Evolutionary conservation across 345 rosid species (phyloP), one percentile per base, ranked within the genome.

Genomic region (Euphorbia pulcherrima): DNA sequence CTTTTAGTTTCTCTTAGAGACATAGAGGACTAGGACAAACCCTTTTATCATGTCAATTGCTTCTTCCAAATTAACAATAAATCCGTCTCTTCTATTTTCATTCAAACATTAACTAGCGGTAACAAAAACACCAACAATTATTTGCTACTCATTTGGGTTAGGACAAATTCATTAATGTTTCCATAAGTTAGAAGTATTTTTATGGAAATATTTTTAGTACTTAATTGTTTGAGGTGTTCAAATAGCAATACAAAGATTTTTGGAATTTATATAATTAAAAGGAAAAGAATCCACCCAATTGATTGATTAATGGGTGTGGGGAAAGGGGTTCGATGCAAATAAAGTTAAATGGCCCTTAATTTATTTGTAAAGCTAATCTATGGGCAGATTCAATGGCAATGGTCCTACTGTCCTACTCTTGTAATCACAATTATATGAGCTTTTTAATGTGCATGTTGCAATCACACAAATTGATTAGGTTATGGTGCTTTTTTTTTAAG

Each of bases 91-190:
- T 41, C 23, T 64, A 16, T 65, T 2, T 33, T n/a, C 27, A 20
- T 60, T 30, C 68, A 33, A 68, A 63, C 76, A 72, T 68, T 20
- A 60, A 18, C 55, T 62, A 70, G 60, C 61, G 75, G 65, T 59
- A 6, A 2, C 7, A 33, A 2, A 50, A 68, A 65, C 71, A 64
- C 48, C 48, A 77, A 48, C 72, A 76, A 85, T 83, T 41, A 80
- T 83, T 80, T 73, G 62, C 80, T 68, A 76, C 82, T 80, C 90
- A 87, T 83, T 79, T 72, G 79, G 69, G 44, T n/a, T n/a, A n/a
- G n/a, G n/a, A n/a, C 1, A 12, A 44, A 2, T 44, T 44, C 12
- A 2, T 44, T 44, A 44, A 44, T 1, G 16, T 44, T 11, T 44
- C 50, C 16, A 12, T 44, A 44, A 1, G 13, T 44, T n/a, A n/a